Percentiles rank a stretch among this genome's conserved stretches.
Evolutionary conservation across 2,329 filamentous ascomycete genomes (phyloP).

Genomic region (Stemphylium vesicarium): DNA sequence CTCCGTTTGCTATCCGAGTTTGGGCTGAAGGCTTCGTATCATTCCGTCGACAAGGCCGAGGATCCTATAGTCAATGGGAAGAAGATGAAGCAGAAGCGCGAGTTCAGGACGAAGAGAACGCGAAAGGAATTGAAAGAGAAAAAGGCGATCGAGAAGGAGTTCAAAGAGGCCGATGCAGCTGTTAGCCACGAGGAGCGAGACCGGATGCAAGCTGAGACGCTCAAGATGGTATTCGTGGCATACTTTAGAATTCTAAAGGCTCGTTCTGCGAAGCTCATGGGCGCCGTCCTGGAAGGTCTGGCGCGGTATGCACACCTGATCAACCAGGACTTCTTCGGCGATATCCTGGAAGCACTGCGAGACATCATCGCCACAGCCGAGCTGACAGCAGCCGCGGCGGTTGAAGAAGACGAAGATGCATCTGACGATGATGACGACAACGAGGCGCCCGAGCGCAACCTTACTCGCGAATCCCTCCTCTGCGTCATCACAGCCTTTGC

Average conservation of each 20-base stretch:
- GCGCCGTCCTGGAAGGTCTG: constrained; percentile 92
- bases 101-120: constrained; percentile 87
- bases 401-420: constrained; percentile 53
- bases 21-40: constrained; percentile 78
- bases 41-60: constrained; percentile 70
- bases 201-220: constrained; percentile 89
- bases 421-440: constrained; percentile 60
- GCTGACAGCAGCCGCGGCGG: constrained; percentile 55
- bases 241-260: constrained; percentile 95
- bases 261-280: constrained; percentile 83
- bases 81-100: constrained; percentile 74
- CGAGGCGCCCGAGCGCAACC: constrained; percentile 61
- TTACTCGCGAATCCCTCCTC: constrained; percentile 86
- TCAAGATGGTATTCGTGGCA: constrained; percentile 92
- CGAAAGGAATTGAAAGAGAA: constrained; percentile 85
- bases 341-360: constrained; percentile 90
- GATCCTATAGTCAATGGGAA: constrained; percentile 57
- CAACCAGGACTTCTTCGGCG: constrained; percentile 98
- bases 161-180: constrained; percentile 87
- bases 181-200: constrained; percentile 93
- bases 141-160: constrained; percentile 88
- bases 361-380: constrained; percentile 82
- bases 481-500: constrained; percentile 97
- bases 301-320: constrained; percentile 95
- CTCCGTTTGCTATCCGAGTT: constrained; percentile 89